A percentile compares a stretch with the other conserved stretches of the same genome.
Conservation (phyloP, 306 rosid genomes). For the Astragalus glycyphyllos region DNA sequence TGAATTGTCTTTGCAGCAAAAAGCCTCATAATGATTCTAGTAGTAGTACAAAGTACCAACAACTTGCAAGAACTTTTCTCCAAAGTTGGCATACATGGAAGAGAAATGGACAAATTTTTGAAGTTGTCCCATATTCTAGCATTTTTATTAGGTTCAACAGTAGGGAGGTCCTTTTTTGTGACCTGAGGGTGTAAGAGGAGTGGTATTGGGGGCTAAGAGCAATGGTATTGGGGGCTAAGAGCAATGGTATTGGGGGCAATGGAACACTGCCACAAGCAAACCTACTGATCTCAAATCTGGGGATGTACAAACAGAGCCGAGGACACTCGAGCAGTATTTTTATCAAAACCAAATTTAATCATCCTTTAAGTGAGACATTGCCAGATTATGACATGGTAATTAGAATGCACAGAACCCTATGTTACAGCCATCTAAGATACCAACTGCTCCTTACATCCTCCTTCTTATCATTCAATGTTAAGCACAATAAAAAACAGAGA, state of each 20-base stretch:
- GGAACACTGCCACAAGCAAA: constrained; percentile 10
- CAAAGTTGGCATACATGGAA: not conserved
- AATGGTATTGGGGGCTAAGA: not conserved
- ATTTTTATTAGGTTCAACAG: not conserved
- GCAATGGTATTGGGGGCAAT: not conserved
- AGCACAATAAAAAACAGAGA: constrained; percentile 22
- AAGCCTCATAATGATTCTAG: not conserved
- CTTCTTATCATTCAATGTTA: constrained; percentile 8
- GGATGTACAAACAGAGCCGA: not conserved
- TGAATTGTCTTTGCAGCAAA: constrained; percentile 9
- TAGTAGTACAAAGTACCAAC: not conserved
- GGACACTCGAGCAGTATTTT: not conserved
- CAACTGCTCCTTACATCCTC: not conserved
- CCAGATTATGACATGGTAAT: not conserved
- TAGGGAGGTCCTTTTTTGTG: not conserved
- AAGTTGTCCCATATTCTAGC: constrained; percentile 20
- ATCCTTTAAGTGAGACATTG: not conserved
- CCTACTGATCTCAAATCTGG: not conserved
- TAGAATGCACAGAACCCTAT: not conserved
- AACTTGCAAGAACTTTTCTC: not conserved
- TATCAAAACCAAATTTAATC: not conserved
- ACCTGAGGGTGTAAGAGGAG: not conserved
- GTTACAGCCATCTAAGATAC: constrained; percentile 8
- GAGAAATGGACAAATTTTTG: not conserved
- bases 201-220: not conserved